Base-by-base conservation (phyloP, 176 grass and related monocot genomes). In the Lolium perenne region DNA sequence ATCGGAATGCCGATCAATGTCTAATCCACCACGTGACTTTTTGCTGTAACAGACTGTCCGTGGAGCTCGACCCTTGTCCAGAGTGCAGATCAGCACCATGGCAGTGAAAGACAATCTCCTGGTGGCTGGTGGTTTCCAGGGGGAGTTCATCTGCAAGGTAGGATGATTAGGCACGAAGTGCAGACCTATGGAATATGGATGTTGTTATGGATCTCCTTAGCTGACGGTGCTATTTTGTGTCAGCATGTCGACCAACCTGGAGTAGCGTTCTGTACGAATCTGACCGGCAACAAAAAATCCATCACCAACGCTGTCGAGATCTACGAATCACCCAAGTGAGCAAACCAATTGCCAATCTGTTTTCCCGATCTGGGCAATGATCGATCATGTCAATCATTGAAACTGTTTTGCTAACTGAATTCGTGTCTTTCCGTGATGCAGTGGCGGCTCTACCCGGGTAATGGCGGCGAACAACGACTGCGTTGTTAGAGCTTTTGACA, bases 71-170 rank as follows among this genome's bases (percentile, higher is more conserved):
- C 60, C 75, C 0, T 38, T 98, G 75, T 95, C 86, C 13, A 89
- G 92, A 82, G 96, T 98, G 58, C 96, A 95, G 62, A 77, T 98
- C 71, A 95, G 92, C 87, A 75, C 91, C 54, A 92, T 95, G 93
- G 69, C 84, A 15, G 18, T 94, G 1, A 92, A 95, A 50, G 91
- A 85, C 54, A 92, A 98, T 68, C 79, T 98, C 58, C 16, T 98
- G 79, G 96, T 78, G 7, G 90, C 88, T 54, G 96, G 96, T 84
- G 96, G 96, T 29, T 95, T 98, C 82, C 92, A 84, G 38, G 96
- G 96, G 61, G 96, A 98, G 46, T 80, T 98, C 67, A 86, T 94
- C 58, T 95, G 93, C 83, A 95, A 95, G 93, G 93, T 98, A 86
- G 25, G 15, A 40, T 3, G 11, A 48, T 10, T 80, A 10, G 14